phyloP scores from a whole-genome alignment of 176 grass and related monocot genomes.

The Chloris gayana region DNA sequence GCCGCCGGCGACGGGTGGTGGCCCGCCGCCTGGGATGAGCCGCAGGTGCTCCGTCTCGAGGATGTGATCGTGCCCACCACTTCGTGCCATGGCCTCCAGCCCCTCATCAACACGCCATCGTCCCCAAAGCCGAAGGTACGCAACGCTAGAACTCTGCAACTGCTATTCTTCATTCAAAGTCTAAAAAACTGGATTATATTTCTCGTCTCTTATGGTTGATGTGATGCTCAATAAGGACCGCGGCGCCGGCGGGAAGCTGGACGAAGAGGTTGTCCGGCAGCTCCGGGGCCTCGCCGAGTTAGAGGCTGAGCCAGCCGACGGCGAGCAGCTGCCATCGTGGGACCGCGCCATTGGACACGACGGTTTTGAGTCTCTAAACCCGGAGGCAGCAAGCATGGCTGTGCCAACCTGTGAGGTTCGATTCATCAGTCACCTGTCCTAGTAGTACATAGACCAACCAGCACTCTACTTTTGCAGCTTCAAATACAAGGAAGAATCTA shows the following conservation, averaged over 20 bases:
- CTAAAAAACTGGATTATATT: not conserved
- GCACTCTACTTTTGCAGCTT: not conserved
- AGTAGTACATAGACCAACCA: not conserved
- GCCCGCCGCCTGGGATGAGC: constrained; percentile 45
- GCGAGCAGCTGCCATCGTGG: constrained; percentile 43
- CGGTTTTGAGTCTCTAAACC: constrained; percentile 36
- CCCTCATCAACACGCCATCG: constrained; percentile 43
- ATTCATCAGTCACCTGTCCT: too few species aligned
- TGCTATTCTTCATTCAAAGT: not conserved
- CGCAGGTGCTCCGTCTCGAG: constrained; percentile 52
- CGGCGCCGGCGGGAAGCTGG: constrained; percentile 41
- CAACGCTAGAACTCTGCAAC: not conserved
- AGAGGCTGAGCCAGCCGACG: constrained; percentile 40
- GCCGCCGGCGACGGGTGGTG: constrained; percentile 24
- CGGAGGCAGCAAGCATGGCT: constrained; percentile 35
- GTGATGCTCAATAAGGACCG: constrained; percentile 33
- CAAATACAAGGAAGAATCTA: not conserved
- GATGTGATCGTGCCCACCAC: constrained; percentile 77
- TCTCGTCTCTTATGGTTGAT: not conserved
- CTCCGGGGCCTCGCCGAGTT: constrained; percentile 58
- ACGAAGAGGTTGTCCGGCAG: constrained; percentile 59
- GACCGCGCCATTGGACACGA: constrained; percentile 36
- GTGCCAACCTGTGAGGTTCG: constrained; percentile 56
- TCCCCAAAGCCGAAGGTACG: constrained; percentile 70
- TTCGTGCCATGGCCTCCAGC: constrained; percentile 72